Evolutionary conservation across 75 land plant genomes (phyloP), one percentile per base, ranked within the genome.

Genomic region (Picea sitchensis): DNA sequence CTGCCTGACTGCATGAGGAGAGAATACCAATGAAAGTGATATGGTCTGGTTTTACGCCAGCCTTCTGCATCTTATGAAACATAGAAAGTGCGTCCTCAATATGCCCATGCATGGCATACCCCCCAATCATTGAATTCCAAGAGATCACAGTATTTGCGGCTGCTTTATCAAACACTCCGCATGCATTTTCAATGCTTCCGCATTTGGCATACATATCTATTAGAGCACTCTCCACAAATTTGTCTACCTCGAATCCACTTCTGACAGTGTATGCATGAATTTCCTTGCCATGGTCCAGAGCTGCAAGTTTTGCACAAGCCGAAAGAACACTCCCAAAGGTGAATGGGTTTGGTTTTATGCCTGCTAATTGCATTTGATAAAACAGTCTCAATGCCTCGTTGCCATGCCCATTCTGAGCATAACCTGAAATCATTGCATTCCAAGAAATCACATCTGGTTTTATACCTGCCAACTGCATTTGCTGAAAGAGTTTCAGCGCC

Each of bases 371-470:
- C 90, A 88, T 88, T 57, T 30, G 2, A 44, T 23, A 38, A 65
- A 82, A 88, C 68, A 88, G 72, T 4, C 3, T 31, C 32, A 83
- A 13, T 13, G 87, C 85, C 76, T 82, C 76, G n/a, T 76, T 59
- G 8, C 77, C 85, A 73, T 72, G 57, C 54, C 83, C 83, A 75
- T 71, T 18, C 31, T 64, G 38, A 20, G 79, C 83, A 81, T 76
- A 81, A 31, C 80, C 81, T 63, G 79, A 73, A 61, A 88, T 83
- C 76, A 88, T 78, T 20, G 81, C 72, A 44, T 84, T 88, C 90
- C 89, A 88, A 14, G 86, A 84, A 1, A 85, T 76, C 73, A 81
- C 58, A 75, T 81, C 44, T 56, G 20, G 61, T 82, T 30, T 41
- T 87, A 90, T 1, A 90, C 76, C 32, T 26, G 57, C 41, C 79